Evolutionary conservation across 768 basidiomycete genomes (phyloP).

Genomic region (Kwoniella newhampshirensis): DNA sequence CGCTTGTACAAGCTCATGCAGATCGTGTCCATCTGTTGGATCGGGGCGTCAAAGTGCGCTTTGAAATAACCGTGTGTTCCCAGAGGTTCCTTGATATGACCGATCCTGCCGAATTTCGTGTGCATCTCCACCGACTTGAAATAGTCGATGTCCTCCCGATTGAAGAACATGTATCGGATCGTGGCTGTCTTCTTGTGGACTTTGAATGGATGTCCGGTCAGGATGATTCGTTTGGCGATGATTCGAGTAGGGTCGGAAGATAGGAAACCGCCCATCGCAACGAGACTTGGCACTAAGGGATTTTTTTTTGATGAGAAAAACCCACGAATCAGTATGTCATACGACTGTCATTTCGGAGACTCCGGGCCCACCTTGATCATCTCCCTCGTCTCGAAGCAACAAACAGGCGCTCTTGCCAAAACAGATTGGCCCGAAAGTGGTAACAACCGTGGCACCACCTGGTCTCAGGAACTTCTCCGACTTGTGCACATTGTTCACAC

Average conservation of each 20-base stretch:
- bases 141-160: slow-evolving; percentile 83
- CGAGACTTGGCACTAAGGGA: slow-evolving; percentile 60
- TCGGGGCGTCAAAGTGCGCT: slow-evolving; percentile 87
- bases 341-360: too few relatives aligned
- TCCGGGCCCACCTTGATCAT: slow-evolving; percentile 62
- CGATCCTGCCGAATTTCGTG: slow-evolving; percentile 84
- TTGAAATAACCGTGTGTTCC: slow-evolving; percentile 99
- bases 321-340: too few relatives aligned
- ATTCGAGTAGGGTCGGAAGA: slow-evolving; percentile 87
- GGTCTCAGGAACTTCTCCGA: slow-evolving; percentile 86
- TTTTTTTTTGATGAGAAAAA: not conserved
- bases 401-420: slow-evolving; percentile 83
- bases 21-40: slow-evolving; percentile 94
- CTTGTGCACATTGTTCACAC: slow-evolving; percentile 95
- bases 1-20: slow-evolving; percentile 96
- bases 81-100: slow-evolving; percentile 80
- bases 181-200: slow-evolving; percentile 97
- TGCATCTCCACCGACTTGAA: slow-evolving; percentile 90
- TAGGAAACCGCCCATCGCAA: slow-evolving; percentile 84
- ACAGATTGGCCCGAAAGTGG: slow-evolving; percentile 80
- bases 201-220: slow-evolving; percentile 95
- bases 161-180: slow-evolving; percentile 98
- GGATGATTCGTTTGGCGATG: slow-evolving; percentile 86
- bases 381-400: slow-evolving; percentile 68
- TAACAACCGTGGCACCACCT: slow-evolving; percentile 70